Base-by-base conservation (phyloP, 2,329 filamentous ascomycete genomes). In the Nothomitra cinnamomea region DNA sequence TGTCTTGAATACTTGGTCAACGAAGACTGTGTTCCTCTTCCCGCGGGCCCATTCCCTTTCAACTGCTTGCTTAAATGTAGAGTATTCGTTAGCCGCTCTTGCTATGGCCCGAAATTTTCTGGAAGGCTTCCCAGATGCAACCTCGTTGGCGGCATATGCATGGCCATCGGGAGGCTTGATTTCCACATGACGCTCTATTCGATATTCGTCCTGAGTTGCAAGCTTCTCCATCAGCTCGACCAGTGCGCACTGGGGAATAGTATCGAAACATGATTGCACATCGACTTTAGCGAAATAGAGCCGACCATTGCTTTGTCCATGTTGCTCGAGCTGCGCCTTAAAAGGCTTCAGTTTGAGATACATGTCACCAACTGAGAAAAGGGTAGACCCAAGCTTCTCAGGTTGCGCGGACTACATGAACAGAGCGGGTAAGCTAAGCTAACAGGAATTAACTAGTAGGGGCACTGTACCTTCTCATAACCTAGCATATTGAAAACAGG, bases 211-310 rank as follows among this genome's bases (percentile, higher is more conserved):
- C 55, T 83, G 57, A 66, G 78, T 58, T 76, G 79, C 52, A 63
- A 80, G 55, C 58, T 66, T 63, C 42, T 73, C 69, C 57, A 94
- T 76, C 24, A 96, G 70, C 22, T 72, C 64, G 35, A 95, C 63
- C 17, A 96, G 71, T 1, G 79, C 78, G 24, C 76, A 68, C 64
- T 96, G 92, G 0, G 92, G 92, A 45, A 98, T 95, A 0, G 85
- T 95, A 66, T 98, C 92, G 64, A 95, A 98, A 60, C 90, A 94
- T 1, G 87, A 80, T 63, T 86, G 79, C 19, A 98, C 89, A 62
- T 98, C 92, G 12, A 94, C 73, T 64, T 98, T 98, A 56, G 82
- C 89, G 67, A 96, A 94, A 66, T 85, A 96, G 1, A 95, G 67
- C 3, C 66, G 71, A 7, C 63, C 61, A 0, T 67, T 60, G 0